Evolutionary conservation across 139 green algal genomes (phyloP).

Genomic region (Chlorella ohadii): DNA sequence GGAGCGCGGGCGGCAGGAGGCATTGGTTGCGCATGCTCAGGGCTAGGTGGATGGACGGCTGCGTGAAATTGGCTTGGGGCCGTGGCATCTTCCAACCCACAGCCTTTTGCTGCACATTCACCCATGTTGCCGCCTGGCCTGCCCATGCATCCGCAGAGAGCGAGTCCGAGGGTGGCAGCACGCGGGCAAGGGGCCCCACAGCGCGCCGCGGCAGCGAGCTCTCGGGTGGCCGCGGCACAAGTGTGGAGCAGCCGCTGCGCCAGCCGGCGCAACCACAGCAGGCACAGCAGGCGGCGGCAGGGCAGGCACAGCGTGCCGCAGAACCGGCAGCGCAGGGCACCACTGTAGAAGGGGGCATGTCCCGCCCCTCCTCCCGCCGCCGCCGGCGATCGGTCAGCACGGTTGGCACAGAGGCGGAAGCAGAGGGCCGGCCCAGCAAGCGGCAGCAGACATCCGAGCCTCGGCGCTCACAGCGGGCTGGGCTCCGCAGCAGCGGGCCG

Average conservation of each 20-base stretch:
- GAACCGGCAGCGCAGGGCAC: too few relatives aligned
- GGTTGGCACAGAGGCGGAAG: neutral
- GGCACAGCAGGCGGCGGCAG: neutral
- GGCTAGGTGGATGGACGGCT: too few relatives aligned
- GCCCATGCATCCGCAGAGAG: too few relatives aligned
- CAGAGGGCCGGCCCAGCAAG: neutral
- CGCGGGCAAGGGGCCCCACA: neutral
- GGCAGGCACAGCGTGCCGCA: neutral
- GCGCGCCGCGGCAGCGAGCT: neutral
- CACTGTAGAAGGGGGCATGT: too few relatives aligned
- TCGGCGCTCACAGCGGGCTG: too few relatives aligned
- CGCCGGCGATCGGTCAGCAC: neutral
- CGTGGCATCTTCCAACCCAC: too few relatives aligned
- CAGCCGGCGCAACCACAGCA: neutral
- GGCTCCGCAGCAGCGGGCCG: too few relatives aligned
- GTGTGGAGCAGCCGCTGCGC: conserved; percentile 7
- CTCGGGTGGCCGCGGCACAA: neutral
- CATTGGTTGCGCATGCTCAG: too few relatives aligned
- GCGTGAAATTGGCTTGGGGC: too few relatives aligned
- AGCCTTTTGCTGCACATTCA: too few relatives aligned
- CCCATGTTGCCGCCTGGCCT: too few relatives aligned
- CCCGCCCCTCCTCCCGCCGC: neutral
- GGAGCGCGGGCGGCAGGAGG: too few relatives aligned
- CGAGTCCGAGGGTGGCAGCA: conserved; percentile 23
- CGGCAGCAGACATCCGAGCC: neutral